Percentiles rank a stretch among this genome's conserved stretches.
phyloP scores from a whole-genome alignment of 306 rosid genomes.

The Leucaena leucocephala region DNA sequence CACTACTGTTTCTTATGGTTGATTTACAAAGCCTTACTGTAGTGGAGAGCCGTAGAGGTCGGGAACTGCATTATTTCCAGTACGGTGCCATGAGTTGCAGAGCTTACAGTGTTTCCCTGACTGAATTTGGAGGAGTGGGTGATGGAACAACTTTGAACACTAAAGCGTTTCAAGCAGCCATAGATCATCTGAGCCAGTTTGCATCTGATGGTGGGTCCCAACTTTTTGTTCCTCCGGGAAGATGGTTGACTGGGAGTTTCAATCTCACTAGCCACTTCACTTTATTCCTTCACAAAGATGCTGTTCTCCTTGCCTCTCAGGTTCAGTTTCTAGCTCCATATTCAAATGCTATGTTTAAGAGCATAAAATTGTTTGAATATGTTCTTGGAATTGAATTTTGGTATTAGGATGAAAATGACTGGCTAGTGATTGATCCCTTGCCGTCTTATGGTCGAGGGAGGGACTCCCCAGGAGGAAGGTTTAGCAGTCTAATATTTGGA shows the following conservation, averaged over 20 bases:
- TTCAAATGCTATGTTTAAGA: constrained; percentile 23
- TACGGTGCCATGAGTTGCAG: constrained; percentile 59
- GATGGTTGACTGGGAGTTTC: constrained; percentile 92
- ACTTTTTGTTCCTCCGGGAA: constrained; percentile 86
- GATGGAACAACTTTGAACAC: constrained; percentile 83
- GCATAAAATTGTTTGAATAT: constrained; percentile 3
- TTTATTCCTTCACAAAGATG: constrained; percentile 75
- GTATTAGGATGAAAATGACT: constrained; percentile 66
- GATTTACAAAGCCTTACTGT: constrained; percentile 30
- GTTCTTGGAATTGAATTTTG: neutral
- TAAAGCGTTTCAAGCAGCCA: constrained; percentile 61
- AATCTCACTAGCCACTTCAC: constrained; percentile 91
- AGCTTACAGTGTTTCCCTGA: constrained; percentile 62
- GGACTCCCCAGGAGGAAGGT: constrained; percentile 71
- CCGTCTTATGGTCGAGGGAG: constrained; percentile 80
- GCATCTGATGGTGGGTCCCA: constrained; percentile 71
- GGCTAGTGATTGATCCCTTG: constrained; percentile 73
- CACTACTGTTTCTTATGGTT: constrained; percentile 28
- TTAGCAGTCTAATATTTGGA: constrained; percentile 71
- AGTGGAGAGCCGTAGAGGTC: constrained; percentile 39
- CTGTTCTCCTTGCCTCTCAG: constrained; percentile 84
- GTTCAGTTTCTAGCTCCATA: constrained; percentile 35
- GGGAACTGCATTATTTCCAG: constrained; percentile 22
- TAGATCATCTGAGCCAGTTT: constrained; percentile 50
- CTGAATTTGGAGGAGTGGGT: constrained; percentile 83